Conservation (phyloP, 352 stramenopile species). For the Pythium rishiriense region DNA sequence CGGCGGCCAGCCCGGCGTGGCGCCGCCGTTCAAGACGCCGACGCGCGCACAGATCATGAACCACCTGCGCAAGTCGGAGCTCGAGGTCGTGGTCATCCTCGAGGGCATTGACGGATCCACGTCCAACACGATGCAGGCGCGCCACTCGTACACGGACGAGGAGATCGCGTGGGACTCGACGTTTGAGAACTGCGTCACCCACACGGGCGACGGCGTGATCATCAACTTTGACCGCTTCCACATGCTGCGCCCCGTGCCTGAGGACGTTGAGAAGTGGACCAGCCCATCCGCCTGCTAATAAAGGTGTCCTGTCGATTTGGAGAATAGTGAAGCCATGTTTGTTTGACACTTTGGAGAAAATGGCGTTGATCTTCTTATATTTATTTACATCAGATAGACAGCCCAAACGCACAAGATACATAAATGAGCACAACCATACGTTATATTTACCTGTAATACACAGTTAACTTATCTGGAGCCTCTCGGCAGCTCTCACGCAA, state of each 20-base stretch:
- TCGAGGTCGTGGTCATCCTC: conserved; percentile 81
- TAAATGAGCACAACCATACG: too few relatives aligned
- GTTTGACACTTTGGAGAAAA: too few relatives aligned
- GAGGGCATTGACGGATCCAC: conserved; percentile 86
- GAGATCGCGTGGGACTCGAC: conserved; percentile 81
- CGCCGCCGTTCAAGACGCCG: conserved; percentile 50
- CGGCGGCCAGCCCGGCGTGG: conserved; percentile 27
- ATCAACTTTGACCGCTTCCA: conserved; percentile 89
- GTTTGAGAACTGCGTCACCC: conserved; percentile 76
- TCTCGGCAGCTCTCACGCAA: too few relatives aligned
- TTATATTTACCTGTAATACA: too few relatives aligned
- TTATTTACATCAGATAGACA: too few relatives aligned
- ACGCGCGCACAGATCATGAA: conserved; percentile 73
- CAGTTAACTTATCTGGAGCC: too few relatives aligned
- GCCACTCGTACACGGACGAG: conserved; percentile 79
- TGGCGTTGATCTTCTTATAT: too few relatives aligned
- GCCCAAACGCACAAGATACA: too few relatives aligned
- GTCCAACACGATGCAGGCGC: conserved; percentile 87
- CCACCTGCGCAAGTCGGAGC: conserved; percentile 62
- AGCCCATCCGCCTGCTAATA: conserved; percentile 23
- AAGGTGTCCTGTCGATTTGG: neutral
- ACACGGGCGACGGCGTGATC: conserved; percentile 47
- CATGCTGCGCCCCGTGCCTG: conserved; percentile 57
- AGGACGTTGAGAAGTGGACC: conserved; percentile 40
- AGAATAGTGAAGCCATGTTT: too few relatives aligned